Evolutionary conservation across 2,329 filamentous ascomycete genomes (phyloP).

Genomic region (Fusarium acutatum): DNA sequence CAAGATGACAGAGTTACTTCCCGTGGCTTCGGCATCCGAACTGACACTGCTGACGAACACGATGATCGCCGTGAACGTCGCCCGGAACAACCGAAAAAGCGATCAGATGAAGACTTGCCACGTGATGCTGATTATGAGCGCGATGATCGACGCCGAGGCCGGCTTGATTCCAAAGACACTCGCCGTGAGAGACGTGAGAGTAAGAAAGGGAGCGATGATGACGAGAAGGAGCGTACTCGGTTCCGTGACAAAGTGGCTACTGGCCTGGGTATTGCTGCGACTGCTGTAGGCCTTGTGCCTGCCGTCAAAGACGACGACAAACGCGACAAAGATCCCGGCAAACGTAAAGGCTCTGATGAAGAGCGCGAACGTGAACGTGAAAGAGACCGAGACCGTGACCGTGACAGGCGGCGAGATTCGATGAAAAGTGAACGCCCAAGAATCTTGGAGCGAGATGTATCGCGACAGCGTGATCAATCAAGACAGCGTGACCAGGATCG

Average conservation of each 20-base stretch:
- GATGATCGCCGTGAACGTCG: slow-evolving; percentile 55
- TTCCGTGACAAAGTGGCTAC: slow-evolving; percentile 58
- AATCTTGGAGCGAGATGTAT: slow-evolving; percentile 23
- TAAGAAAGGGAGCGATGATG: slow-evolving; percentile 45
- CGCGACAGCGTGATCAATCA: slow-evolving; percentile 32
- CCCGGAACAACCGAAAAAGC: slow-evolving; percentile 43
- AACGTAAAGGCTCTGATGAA: slow-evolving; percentile 46
- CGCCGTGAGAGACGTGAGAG: slow-evolving; percentile 44
- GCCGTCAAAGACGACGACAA: slow-evolving; percentile 51
- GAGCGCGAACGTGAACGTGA: slow-evolving; percentile 40
- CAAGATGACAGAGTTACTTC: slow-evolving; percentile 56
- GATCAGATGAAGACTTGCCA: slow-evolving; percentile 44
- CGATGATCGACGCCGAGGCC: slow-evolving; percentile 42
- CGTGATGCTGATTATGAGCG: slow-evolving; percentile 43
- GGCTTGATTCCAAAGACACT: slow-evolving; percentile 39
- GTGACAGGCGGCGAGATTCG: slow-evolving; percentile 33
- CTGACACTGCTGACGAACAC: slow-evolving; percentile 48
- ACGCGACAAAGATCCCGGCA: slow-evolving; percentile 45
- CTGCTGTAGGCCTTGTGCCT: slow-evolving; percentile 55
- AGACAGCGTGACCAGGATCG: slow-evolving; percentile 34
- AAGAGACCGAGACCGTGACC: slow-evolving; percentile 19
- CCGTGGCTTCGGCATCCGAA: slow-evolving; percentile 63
- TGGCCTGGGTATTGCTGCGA: slow-evolving; percentile 59
- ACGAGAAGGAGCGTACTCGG: slow-evolving; percentile 53
- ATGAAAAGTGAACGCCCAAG: slow-evolving; percentile 30